Conservation (phyloP, 306 rosid genomes). For the Ammopiptanthus mongolicus region DNA sequence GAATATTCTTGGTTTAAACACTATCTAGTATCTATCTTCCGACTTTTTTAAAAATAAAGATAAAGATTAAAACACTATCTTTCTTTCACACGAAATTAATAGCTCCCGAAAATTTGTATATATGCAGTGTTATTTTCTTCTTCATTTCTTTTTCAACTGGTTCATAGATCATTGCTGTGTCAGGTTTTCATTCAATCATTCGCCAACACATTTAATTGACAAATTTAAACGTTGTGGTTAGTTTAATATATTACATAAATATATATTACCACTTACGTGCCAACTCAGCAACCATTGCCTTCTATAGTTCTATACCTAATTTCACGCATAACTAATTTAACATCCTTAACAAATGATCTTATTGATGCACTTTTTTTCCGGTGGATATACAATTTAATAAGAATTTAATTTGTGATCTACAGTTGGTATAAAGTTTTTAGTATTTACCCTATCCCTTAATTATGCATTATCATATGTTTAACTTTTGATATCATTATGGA, state of each 20-base stretch:
- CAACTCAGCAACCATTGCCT: too few relatives aligned
- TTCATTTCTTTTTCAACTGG: not conserved
- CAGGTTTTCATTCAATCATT: not conserved
- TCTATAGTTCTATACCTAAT: too few relatives aligned
- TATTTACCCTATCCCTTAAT: too few relatives aligned
- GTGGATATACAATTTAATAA: too few relatives aligned
- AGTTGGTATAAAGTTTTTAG: too few relatives aligned
- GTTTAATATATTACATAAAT: not conserved
- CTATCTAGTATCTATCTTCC: not conserved
- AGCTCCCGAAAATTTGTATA: slow-evolving; percentile 4
- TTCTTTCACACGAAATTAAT: slow-evolving; percentile 18
- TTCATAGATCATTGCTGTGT: not conserved
- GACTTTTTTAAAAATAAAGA: too few relatives aligned
- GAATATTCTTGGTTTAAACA: slow-evolving; percentile 16
- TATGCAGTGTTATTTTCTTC: slow-evolving; percentile 13
- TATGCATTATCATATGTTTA: too few relatives aligned
- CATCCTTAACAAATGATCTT: too few relatives aligned
- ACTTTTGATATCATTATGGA: too few relatives aligned
- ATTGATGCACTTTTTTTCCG: too few relatives aligned
- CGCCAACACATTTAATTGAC: not conserved
- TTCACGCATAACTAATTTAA: too few relatives aligned
- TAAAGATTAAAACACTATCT: not conserved
- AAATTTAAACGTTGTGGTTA: not conserved
- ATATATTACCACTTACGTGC: not conserved
- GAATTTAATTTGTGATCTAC: too few relatives aligned